A percentile compares a stretch with the other conserved stretches of the same genome.
phyloP scores from a whole-genome alignment of 495 filamentous ascomycete species.

The Lasiosphaeris hirsuta region DNA sequence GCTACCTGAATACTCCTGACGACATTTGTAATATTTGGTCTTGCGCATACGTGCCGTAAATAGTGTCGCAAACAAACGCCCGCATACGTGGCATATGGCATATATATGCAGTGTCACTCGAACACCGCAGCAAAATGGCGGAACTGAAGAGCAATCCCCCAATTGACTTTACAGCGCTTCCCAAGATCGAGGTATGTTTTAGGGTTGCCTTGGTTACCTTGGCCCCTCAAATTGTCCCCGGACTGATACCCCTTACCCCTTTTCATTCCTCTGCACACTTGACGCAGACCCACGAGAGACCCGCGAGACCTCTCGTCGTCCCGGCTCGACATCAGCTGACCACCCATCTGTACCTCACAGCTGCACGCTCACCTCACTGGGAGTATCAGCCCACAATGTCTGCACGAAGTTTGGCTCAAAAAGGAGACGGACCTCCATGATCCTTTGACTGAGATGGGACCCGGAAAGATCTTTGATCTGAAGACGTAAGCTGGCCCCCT shows the following conservation, averaged over 20 bases:
- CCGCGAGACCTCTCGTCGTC: neutral
- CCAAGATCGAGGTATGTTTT: slow-evolving; percentile 44
- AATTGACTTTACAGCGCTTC: slow-evolving; percentile 43
- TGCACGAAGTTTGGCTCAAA: slow-evolving; percentile 70
- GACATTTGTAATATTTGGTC: too few species aligned
- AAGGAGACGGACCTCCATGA: slow-evolving; percentile 62
- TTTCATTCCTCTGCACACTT: too few species aligned
- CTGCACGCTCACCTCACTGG: slow-evolving; percentile 83
- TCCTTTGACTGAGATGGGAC: slow-evolving; percentile 65
- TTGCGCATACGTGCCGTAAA: too few species aligned
- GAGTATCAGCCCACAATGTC: slow-evolving; percentile 69
- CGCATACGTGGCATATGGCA: neutral
- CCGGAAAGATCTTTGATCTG: slow-evolving; percentile 66
- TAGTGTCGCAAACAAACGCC: neutral
- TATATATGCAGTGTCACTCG: neutral
- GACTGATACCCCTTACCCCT: too few species aligned
- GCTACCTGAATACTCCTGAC: too few species aligned
- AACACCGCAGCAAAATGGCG: slow-evolving; percentile 6
- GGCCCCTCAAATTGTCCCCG: neutral
- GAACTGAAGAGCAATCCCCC: neutral
- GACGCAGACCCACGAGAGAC: too few species aligned
- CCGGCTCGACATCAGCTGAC: neutral
- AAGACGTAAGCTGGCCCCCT: slow-evolving; percentile 50
- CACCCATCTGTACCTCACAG: slow-evolving; percentile 36
- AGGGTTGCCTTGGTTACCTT: too few species aligned